phyloP scores from a whole-genome alignment of 2,329 filamentous ascomycete species.

The Ophiostoma piceae region DNA sequence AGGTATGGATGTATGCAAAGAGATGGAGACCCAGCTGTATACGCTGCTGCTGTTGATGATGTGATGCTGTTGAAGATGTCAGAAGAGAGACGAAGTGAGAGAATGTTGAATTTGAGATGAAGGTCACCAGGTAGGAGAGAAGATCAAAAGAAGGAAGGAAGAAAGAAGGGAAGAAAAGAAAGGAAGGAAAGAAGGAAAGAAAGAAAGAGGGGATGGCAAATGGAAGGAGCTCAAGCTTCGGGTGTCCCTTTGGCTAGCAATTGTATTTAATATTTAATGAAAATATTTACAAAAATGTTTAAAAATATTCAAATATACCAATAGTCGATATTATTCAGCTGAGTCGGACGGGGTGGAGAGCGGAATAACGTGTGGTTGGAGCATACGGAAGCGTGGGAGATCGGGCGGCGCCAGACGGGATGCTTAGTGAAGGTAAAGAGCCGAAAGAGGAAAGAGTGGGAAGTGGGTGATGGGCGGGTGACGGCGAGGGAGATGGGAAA shows the following conservation, averaged over 20 bases:
- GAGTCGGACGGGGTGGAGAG: slow-evolving; percentile 4
- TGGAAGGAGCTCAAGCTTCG: not conserved
- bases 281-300: not conserved
- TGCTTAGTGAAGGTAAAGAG: slow-evolving; percentile 11
- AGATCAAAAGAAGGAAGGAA: not conserved
- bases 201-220: not conserved
- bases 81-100: not conserved
- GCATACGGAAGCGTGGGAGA: not conserved
- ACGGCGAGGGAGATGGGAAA: not conserved
- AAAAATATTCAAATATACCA: not conserved
- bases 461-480: no score
- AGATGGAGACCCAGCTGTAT: not conserved
- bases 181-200: not conserved
- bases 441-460: slow-evolving; percentile 4
- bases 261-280: not conserved
- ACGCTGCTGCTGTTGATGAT: not conserved
- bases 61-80: not conserved
- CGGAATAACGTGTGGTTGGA: slow-evolving; percentile 14
- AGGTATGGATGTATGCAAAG: not conserved
- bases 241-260: not conserved
- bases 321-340: not conserved
- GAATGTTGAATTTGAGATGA: not conserved
- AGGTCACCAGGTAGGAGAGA: not conserved
- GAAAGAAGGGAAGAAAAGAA: not conserved
- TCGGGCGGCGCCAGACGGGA: not conserved